phyloP scores from a whole-genome alignment of 305 asterid genomes.

The Fraxinus platypoda region DNA sequence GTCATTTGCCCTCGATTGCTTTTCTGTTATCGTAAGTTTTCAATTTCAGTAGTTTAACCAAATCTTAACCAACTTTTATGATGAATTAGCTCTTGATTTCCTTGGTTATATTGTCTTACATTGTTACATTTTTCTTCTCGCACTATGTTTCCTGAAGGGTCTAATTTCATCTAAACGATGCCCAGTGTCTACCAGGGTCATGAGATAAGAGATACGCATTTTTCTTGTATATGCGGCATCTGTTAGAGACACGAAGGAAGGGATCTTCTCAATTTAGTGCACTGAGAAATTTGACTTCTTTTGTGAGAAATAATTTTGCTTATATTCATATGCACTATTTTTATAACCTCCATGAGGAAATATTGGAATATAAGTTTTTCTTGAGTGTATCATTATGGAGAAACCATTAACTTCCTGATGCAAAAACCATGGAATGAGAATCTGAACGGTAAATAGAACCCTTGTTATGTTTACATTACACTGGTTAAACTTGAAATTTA shows the following conservation, averaged over 20 bases:
- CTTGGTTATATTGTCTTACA: background rate
- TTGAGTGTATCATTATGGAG: background rate
- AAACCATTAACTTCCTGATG: background rate
- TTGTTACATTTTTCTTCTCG: background rate
- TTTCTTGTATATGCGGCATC: background rate
- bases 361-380: background rate
- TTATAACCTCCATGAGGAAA: background rate
- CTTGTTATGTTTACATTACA: background rate
- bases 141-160: background rate
- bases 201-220: background rate
- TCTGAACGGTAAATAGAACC: background rate
- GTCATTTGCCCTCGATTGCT: background rate
- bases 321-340: background rate
- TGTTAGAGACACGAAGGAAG: background rate
- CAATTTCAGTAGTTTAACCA: background rate
- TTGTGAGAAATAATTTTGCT: background rate
- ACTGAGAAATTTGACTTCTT: background rate
- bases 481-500: background rate
- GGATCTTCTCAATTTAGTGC: background rate
- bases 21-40: background rate
- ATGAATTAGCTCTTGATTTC: slow-evolving; percentile 7
- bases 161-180: background rate
- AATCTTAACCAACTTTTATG: background rate
- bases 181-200: background rate
- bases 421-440: background rate